Percentiles rank a stretch among this genome's conserved stretches.
Evolutionary conservation across 2,329 filamentous ascomycete genomes (phyloP).

Genomic region (Chrysosporium queenslandicum): DNA sequence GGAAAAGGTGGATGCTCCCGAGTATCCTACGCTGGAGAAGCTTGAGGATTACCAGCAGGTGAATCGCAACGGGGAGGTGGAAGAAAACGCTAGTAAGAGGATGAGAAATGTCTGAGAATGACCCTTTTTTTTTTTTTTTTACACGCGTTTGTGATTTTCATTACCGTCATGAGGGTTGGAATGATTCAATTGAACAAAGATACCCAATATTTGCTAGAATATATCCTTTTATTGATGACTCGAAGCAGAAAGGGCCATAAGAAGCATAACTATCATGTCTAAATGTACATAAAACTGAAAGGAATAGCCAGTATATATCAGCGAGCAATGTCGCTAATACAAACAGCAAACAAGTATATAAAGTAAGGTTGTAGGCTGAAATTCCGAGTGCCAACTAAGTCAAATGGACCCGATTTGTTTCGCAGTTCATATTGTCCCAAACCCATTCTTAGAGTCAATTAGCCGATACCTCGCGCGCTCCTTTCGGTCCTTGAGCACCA

Average conservation of each 20-base stretch:
- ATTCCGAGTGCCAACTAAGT: too few relatives aligned
- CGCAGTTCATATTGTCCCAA: conserved; percentile 39
- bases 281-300: not conserved
- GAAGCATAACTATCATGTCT: not conserved
- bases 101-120: conserved; percentile 1
- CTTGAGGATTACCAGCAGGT: conserved; percentile 28
- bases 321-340: not conserved
- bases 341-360: not conserved
- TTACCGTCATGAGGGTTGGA: not conserved
- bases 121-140: not conserved
- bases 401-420: too few relatives aligned
- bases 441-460: conserved; percentile 68
- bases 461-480: conserved; percentile 68
- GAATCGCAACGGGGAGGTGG: conserved; percentile 24
- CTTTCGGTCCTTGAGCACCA: conserved; percentile 69
- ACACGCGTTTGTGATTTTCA: not conserved
- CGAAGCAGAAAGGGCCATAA: not conserved
- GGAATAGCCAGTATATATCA: not conserved
- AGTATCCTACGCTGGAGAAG: conserved; percentile 26
- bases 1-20: conserved; percentile 34
- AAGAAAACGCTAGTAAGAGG: conserved; percentile 25
- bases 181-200: not conserved
- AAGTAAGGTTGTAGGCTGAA: not conserved
- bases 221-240: not conserved
- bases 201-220: not conserved